Evolutionary conservation across 129 eudicot species (phyloP), one percentile per base, ranked within the genome.

Genomic region (Tanacetum coccineum): DNA sequence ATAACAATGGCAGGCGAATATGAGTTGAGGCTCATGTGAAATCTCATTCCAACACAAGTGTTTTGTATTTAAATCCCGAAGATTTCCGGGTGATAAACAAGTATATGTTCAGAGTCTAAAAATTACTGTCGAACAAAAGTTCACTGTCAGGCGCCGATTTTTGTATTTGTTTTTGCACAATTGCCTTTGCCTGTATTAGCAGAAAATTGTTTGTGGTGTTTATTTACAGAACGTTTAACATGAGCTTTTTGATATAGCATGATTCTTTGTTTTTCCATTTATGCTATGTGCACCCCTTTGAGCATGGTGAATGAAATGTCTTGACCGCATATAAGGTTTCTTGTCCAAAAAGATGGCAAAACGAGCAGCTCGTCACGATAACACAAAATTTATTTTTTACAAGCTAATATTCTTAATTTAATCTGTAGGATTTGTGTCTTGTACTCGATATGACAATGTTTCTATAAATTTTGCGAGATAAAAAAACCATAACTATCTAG

Each of bases 1-100:
- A 88, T 87, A 55, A 92, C 98, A 66, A 88, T 88, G 96, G 98
- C 98, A 13, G 96, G 98, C 15, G 98, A 92, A 70, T 92, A 92
- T 79, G 98, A 92, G 77, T 78, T 92, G 64, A 84, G 98, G 72
- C 87, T 91, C 54, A 59, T 88, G 54, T 89, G 72, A 63, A 70
- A 53, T 55, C 25, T 60, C 13, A 20, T 68, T 74, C 52, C 28
- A 19, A 49, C 42, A 15, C 36, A 51, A 48, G 68, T 75, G 62
- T 75, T 76, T 68, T 67, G 79, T 76, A 74, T 73, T 28, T 64
- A 48, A 70, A 44, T 26, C 59, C 47, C 25, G 45, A n/a, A n/a
- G 19, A 68, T 28, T 52, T 36, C 52, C 18, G 13, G 60, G 52
- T 30, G 28, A 19, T 19, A 46, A 64, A 64, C 69, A 17, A 45